Evolutionary conservation across 768 basidiomycete species (phyloP).

Genomic region (Albatrellus ellisii): DNA sequence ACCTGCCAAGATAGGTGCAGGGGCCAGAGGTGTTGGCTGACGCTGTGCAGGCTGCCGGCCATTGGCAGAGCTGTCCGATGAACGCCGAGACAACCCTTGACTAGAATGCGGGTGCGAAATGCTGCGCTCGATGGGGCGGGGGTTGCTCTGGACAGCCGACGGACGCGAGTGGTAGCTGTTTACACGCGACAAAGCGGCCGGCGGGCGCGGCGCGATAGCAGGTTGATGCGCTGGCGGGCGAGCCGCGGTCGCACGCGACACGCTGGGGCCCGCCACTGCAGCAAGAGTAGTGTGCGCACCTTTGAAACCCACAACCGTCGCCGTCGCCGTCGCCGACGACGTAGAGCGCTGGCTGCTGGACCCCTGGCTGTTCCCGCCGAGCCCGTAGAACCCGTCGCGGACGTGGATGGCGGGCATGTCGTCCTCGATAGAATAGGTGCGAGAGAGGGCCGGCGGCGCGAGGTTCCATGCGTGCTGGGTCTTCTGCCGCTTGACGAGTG

Average conservation of each 20-base stretch:
- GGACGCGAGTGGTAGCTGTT: too few species aligned
- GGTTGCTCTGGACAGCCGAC: too few species aligned
- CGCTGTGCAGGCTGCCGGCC: neutral
- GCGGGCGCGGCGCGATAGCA: neutral
- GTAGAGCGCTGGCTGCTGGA: neutral
- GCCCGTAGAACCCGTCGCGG: conserved; percentile 11
- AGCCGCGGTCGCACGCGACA: neutral
- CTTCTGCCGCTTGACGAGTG: conserved; percentile 11
- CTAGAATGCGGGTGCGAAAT: neutral
- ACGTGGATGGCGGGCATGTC: conserved; percentile 12
- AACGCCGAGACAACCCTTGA: neutral
- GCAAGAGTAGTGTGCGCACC: neutral
- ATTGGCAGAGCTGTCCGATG: neutral
- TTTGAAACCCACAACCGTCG: neutral
- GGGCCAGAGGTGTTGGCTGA: neutral
- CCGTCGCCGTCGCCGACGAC: neutral
- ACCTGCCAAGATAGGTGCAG: neutral
- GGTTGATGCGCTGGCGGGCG: neutral
- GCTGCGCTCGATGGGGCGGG: neutral
- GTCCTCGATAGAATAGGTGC: conserved; percentile 5
- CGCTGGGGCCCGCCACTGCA: neutral
- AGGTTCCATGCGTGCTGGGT: conserved; percentile 6
- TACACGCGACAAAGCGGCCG: neutral
- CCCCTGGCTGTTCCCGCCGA: conserved; percentile 5
- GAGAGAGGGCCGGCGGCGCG: neutral